A percentile compares a stretch with the other conserved stretches of the same genome.
Evolutionary conservation across 345 rosid species (phyloP).

Genomic region (Carallia pectinifolia): DNA sequence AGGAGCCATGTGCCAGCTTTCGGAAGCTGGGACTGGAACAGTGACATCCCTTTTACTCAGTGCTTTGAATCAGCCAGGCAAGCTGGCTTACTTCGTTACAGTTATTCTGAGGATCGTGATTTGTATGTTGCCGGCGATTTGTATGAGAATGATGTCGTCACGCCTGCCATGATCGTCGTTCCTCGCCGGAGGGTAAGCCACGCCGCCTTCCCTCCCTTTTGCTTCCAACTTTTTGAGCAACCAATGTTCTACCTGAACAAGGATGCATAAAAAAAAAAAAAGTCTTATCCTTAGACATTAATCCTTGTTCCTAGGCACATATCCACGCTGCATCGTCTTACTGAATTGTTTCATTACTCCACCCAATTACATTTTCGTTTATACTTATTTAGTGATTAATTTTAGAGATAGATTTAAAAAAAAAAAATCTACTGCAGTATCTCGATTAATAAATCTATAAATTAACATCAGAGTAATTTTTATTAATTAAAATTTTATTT

Average conservation of each 20-base stretch:
- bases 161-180: constrained; percentile 89
- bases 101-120: constrained; percentile 74
- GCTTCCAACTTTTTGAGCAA: not conserved
- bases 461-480: too few species aligned
- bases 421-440: too few species aligned
- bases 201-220: not conserved
- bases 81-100: constrained; percentile 65
- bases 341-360: too few species aligned
- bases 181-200: constrained; percentile 68
- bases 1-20: constrained; percentile 87
- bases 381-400: too few species aligned
- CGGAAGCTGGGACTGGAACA: constrained; percentile 99
- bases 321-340: too few species aligned
- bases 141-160: constrained; percentile 66
- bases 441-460: too few species aligned
- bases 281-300: too few species aligned
- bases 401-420: too few species aligned
- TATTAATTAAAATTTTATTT: too few species aligned
- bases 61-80: constrained; percentile 84
- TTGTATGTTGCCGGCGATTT: constrained; percentile 88
- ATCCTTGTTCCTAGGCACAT: too few species aligned
- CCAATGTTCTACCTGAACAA: not conserved
- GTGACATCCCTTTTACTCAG: constrained; percentile 76
- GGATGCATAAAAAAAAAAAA: too few species aligned
- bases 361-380: too few species aligned